Percentiles rank a stretch among this genome's conserved stretches.
phyloP scores from a whole-genome alignment of 139 green algal genomes.

The Diplosphaera chodatii region DNA sequence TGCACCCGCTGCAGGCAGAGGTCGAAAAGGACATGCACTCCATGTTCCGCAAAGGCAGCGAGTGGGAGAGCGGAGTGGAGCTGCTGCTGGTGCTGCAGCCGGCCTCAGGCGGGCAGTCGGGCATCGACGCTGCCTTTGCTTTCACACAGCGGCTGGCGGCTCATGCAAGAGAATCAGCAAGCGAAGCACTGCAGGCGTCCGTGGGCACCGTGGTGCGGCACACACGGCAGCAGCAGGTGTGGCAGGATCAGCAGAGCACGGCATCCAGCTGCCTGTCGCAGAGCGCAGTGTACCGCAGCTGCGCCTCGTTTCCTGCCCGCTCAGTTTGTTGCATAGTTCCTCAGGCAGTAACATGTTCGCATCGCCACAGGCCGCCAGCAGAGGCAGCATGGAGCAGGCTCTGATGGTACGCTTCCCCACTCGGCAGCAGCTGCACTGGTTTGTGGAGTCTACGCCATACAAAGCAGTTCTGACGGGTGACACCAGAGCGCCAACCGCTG shows the following conservation, averaged over 20 bases:
- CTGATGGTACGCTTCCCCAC: neutral
- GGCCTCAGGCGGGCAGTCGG: no score
- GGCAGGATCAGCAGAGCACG: no score
- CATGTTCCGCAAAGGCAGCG: neutral
- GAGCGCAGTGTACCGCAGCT: no score
- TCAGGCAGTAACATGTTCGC: no score
- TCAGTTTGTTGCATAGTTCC: no score
- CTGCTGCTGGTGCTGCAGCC: neutral
- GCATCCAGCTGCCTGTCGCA: no score
- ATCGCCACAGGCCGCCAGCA: no score
- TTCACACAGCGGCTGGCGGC: slow-evolving; percentile 7
- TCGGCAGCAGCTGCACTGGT: neutral
- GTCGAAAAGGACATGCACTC: neutral
- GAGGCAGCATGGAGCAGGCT: neutral
- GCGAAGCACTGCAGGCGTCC: slow-evolving; percentile 5
- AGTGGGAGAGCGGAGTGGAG: neutral
- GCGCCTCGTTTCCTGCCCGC: no score
- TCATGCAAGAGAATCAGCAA: slow-evolving; percentile 13
- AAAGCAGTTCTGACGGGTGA: neutral
- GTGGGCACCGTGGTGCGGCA: slow-evolving; percentile 13
- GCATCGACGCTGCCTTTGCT: no score
- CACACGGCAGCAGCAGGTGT: neutral
- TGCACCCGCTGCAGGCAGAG: neutral
- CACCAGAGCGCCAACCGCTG: neutral
- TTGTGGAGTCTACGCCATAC: neutral